Evolutionary conservation across 2,329 filamentous ascomycete species (phyloP), one percentile per base, ranked within the genome.

Genomic region (Monilinia fructigena): DNA sequence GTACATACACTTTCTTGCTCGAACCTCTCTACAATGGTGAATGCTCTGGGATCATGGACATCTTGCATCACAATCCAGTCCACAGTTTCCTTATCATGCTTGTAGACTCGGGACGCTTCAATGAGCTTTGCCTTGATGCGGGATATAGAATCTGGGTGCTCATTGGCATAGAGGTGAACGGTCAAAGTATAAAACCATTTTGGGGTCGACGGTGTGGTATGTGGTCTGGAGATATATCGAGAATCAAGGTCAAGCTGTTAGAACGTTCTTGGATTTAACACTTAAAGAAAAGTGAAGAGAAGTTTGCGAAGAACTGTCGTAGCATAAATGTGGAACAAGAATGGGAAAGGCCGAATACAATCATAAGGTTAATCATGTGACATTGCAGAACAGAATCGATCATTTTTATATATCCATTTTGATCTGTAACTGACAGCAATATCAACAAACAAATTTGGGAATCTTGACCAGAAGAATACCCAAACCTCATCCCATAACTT

Each of bases 1-100:
- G 40, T 16, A 80, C 83, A 67, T 76, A 87, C 85, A 61, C 79
- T 80, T 76, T 92, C 89, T 68, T 87, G 82, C 73, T 85, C 82
- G 77, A 91, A 92, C 42, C 89, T 81, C 79, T 92, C 89, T 56
- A 92, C 89, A 72, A 92, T 90, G 58, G 87, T 90, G 78, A 92
- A 92, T 60, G 87, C 86, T 67, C 88, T 82, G 55, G 82, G 82
- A 76, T 92, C 89, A 72, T 85, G 81, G 67, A 86, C 82, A 73
- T 88, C 87, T 79, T 92, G 89, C 89, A 92, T 92, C 69, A 92
- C 89, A 77, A 90, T 86, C 89, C 89, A 92, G 63, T 18, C 83
- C 67, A 88, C 74, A 0, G 85, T 91, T 80, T 92, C 89, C 74
- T 85, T 85, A 79, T 92, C 89, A 70, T 89, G 82, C 70, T 83